These are phyloP conservation scores for Microascus cirrosus DNA, from an alignment of 2,329 filamentous ascomycete species.

Conservation along the genomic window DNA sequence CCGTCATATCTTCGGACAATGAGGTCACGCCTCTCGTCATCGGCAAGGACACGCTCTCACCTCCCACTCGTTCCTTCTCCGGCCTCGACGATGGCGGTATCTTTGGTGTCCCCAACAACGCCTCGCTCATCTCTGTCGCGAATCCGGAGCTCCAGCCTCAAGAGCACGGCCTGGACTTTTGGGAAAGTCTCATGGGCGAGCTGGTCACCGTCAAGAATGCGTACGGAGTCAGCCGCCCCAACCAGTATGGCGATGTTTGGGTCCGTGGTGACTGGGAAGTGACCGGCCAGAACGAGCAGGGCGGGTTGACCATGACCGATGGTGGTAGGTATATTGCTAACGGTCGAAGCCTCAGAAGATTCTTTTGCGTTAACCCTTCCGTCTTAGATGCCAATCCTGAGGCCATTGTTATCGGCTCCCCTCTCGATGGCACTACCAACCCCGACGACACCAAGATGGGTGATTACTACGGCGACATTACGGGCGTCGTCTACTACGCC, in stretches of 20 bases:
- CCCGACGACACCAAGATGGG: slow-evolving; percentile 50
- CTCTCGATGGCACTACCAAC: slow-evolving; percentile 55
- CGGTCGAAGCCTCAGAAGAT: not conserved
- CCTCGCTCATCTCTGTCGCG: slow-evolving; percentile 39
- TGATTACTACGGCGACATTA: slow-evolving; percentile 53
- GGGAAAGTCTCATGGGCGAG: slow-evolving; percentile 59
- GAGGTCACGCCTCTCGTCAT: slow-evolving; percentile 47
- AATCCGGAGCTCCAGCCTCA: slow-evolving; percentile 52
- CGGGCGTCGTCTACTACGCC: slow-evolving; percentile 53
- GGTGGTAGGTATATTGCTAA: slow-evolving; percentile 25
- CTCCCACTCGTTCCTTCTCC: slow-evolving; percentile 51
- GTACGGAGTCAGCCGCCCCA: slow-evolving; percentile 47
- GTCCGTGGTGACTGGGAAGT: slow-evolving; percentile 53
- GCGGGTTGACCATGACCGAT: slow-evolving; percentile 51
- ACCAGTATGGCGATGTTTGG: slow-evolving; percentile 58
- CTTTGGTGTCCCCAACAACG: slow-evolving; percentile 53
- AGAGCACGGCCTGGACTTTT: slow-evolving; percentile 60
- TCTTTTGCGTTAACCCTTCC: not conserved
- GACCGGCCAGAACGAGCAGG: slow-evolving; percentile 50
- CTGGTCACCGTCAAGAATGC: slow-evolving; percentile 51
- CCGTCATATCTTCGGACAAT: slow-evolving; percentile 40
- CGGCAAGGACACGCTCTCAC: slow-evolving; percentile 41
- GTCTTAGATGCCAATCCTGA: slow-evolving; percentile 55
- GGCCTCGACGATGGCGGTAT: slow-evolving; percentile 54
- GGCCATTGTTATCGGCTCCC: slow-evolving; percentile 51